phyloP scores from a whole-genome alignment of 192 early-diverging fungal genomes.

The Helicostylum pulchrum region DNA sequence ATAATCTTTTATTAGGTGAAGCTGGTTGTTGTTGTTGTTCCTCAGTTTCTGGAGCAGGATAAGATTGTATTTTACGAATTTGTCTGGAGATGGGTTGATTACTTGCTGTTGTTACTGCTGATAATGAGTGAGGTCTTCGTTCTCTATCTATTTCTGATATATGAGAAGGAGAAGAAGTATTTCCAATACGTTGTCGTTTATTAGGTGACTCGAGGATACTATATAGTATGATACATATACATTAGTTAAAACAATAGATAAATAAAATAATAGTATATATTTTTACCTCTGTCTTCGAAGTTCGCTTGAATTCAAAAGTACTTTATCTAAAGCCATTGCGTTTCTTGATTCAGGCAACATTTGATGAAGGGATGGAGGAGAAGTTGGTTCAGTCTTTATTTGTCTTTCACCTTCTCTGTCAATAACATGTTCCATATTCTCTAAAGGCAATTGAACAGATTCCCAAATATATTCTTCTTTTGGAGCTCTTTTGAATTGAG shows the following conservation, averaged over 20 bases:
- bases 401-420: background rate
- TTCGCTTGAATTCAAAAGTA: conserved; percentile 11
- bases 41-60: conserved; percentile 6
- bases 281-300: background rate
- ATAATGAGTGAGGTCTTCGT: conserved; percentile 12
- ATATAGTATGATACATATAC: too few relatives aligned
- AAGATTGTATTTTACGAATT: conserved; percentile 12
- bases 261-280: background rate
- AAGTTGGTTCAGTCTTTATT: background rate
- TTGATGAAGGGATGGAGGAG: background rate
- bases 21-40: background rate
- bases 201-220: conserved; percentile 12
- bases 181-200: conserved; percentile 10
- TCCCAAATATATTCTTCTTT: conserved; percentile 15
- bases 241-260: background rate
- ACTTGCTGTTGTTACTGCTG: conserved; percentile 4
- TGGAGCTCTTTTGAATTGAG: conserved; percentile 8
- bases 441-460: conserved; percentile 11
- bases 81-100: background rate
- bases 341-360: conserved; percentile 10
- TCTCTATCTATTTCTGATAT: background rate
- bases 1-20: conserved; percentile 22
- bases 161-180: background rate
- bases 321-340: conserved; percentile 36
- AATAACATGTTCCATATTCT: background rate